Percentiles rank a stretch among this genome's conserved stretches.
Evolutionary conservation across 108 stramenopile species (phyloP).

Genomic region (Thalassiosira profunda): DNA sequence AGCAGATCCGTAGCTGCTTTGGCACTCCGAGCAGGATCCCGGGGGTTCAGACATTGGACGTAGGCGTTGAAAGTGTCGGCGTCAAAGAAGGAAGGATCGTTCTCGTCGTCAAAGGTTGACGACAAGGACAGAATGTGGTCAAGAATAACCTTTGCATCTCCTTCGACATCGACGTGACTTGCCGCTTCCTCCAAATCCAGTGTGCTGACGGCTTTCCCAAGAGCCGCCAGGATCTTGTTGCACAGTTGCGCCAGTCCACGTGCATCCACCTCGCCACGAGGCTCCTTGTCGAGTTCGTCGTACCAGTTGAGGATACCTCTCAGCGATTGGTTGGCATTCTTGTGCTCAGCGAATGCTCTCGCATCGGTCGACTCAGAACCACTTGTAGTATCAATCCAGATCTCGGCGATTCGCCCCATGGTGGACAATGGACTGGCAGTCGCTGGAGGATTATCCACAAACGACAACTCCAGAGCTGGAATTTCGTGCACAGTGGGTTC

Average conservation of each 20-base stretch:
- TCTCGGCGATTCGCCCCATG: conserved; percentile 47
- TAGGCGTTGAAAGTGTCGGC: conserved; percentile 67
- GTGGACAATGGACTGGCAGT: conserved; percentile 29
- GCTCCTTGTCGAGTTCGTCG: conserved; percentile 26
- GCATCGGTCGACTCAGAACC: not conserved
- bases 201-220: conserved; percentile 16
- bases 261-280: conserved; percentile 23
- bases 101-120: conserved; percentile 9
- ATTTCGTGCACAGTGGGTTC: not conserved
- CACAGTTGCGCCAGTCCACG: conserved; percentile 26
- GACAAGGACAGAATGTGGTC: conserved; percentile 20
- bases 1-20: conserved; percentile 51
- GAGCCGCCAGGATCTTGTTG: conserved; percentile 13
- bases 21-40: conserved; percentile 29
- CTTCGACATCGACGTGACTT: conserved; percentile 6
- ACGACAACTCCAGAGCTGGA: not conserved
- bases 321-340: conserved; percentile 5
- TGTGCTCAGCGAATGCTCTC: not conserved
- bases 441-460: not conserved
- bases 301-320: conserved; percentile 44
- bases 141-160: conserved; percentile 27
- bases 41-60: conserved; percentile 60
- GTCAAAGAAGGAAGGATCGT: conserved; percentile 22
- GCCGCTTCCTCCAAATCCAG: not conserved
- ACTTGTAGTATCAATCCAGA: conserved; percentile 30